Conservation (phyloP, 805 yeast species). For the Cyberlindnera bimundalis region DNA sequence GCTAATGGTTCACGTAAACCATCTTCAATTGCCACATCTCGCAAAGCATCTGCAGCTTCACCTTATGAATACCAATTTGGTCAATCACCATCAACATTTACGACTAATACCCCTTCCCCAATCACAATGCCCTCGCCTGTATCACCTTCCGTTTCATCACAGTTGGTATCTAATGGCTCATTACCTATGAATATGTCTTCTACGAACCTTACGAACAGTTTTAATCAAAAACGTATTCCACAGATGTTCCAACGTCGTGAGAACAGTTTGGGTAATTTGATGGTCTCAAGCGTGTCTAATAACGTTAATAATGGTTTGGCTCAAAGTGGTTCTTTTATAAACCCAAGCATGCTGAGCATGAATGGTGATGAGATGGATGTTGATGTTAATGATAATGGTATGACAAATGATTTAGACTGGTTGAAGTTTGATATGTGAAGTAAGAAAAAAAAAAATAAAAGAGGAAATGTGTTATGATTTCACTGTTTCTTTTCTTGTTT, state of each 20-base stretch:
- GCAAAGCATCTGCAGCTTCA: constrained; percentile 14
- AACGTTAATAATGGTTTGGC: constrained; percentile 1
- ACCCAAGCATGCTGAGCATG: constrained; percentile 15
- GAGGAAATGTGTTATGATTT: too few species aligned
- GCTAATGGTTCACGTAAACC: constrained; percentile 4
- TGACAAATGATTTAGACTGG: constrained; percentile 28
- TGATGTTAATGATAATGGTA: constrained; percentile 17
- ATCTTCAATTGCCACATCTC: constrained; percentile 1
- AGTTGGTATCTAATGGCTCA: constrained; percentile 15
- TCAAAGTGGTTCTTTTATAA: constrained; percentile 7
- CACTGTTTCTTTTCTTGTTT: too few species aligned
- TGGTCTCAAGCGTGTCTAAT: background rate
- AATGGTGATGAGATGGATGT: constrained; percentile 18
- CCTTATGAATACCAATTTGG: constrained; percentile 18
- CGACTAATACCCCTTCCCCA: constrained; percentile 25
- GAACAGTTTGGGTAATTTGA: constrained; percentile 5
- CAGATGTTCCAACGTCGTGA: constrained; percentile 23
- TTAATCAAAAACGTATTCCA: constrained; percentile 29
- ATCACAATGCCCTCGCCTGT: constrained; percentile 27
- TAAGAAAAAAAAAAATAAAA: too few species aligned
- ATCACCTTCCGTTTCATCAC: constrained; percentile 21
- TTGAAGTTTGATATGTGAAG: constrained; percentile 28
- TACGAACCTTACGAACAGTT: constrained; percentile 24
- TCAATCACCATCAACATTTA: constrained; percentile 20
- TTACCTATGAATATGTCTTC: constrained; percentile 21